Percentiles rank a stretch among this genome's conserved stretches.
These are phyloP conservation scores for Lecanicillium sp. DNA, from an alignment of 2,329 filamentous ascomycete genomes.

Conservation along the genomic window DNA sequence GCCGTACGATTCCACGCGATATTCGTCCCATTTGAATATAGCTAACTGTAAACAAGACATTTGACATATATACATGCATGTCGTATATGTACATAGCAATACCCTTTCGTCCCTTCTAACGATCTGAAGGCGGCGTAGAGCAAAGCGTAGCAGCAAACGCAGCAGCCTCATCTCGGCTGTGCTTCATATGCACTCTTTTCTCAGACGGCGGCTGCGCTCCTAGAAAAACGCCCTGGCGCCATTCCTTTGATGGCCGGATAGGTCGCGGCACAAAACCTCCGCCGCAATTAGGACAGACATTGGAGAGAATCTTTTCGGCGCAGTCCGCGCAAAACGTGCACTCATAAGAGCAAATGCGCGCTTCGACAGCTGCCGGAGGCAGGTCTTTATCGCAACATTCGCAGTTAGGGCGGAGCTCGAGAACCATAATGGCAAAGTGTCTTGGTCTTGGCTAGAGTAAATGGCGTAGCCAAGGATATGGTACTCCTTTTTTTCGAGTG, in stretches of 20 bases:
- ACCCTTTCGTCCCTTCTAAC: no score
- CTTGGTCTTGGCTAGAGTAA: no score
- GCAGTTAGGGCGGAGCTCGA: slow-evolving; percentile 1
- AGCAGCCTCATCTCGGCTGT: background rate
- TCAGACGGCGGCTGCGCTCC: background rate
- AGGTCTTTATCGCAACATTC: background rate
- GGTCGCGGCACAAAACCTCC: background rate
- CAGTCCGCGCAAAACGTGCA: slow-evolving; percentile 1
- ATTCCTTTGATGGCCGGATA: background rate
- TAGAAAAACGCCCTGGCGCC: background rate
- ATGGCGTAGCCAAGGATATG: no score
- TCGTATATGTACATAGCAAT: no score
- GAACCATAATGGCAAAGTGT: background rate
- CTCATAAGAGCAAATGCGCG: slow-evolving; percentile 1
- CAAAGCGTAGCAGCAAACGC: background rate
- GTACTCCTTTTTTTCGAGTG: no score
- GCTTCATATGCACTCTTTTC: slow-evolving; percentile 1
- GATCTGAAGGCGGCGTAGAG: no score
- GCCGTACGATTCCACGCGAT: no score
- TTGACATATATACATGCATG: no score
- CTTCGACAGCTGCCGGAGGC: background rate
- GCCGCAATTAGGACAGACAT: slow-evolving; percentile 1
- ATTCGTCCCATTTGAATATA: no score
- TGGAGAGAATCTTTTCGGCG: background rate
- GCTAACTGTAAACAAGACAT: no score